These are phyloP conservation scores for Flaveria floridana DNA, from an alignment of 140 eudicot species.

Conservation along the genomic window DNA sequence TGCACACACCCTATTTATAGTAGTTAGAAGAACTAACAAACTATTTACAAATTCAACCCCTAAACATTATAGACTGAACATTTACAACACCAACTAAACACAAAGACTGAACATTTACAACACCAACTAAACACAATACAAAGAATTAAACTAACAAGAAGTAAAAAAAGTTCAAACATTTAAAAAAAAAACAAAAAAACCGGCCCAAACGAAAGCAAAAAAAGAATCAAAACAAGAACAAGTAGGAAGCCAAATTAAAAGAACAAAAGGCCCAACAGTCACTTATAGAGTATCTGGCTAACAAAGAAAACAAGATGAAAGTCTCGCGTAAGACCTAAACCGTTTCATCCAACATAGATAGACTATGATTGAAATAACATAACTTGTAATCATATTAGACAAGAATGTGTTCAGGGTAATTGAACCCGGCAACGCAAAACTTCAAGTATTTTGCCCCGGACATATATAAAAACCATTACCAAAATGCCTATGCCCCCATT, in stretches of 20 bases:
- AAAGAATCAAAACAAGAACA: too few species aligned
- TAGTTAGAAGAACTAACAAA: too few species aligned
- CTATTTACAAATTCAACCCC: too few species aligned
- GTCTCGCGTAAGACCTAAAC: neutral
- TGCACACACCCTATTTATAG: too few species aligned
- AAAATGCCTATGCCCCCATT: neutral
- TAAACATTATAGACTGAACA: too few species aligned
- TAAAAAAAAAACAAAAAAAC: neutral
- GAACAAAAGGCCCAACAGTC: neutral
- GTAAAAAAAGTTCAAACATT: neutral
- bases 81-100: too few species aligned
- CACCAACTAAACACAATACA: too few species aligned
- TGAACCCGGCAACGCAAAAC: neutral
- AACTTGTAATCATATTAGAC: conserved; percentile 4
- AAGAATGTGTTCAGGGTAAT: neutral
- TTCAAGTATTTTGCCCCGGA: neutral
- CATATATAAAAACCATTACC: neutral
- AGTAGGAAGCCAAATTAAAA: neutral
- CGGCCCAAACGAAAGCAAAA: neutral
- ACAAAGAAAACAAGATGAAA: neutral
- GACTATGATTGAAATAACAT: neutral
- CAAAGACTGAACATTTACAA: too few species aligned
- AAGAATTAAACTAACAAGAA: too few species aligned
- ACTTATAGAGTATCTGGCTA: neutral
- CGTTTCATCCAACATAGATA: neutral